Evolutionary conservation across 2,329 filamentous ascomycete species (phyloP).

Genomic region (Nemania sp.): DNA sequence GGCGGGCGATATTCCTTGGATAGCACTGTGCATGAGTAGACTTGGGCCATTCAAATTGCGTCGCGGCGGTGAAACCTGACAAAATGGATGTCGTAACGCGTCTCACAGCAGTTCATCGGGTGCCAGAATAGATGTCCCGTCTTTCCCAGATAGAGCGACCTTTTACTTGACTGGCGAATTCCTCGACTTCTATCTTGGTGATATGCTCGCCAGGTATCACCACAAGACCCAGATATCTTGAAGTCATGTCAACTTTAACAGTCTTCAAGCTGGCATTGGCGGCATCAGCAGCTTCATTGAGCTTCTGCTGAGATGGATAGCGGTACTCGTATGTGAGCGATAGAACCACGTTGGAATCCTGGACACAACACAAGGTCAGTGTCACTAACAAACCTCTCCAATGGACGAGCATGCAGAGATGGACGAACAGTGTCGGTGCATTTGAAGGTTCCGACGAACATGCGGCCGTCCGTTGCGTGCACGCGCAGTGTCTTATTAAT

Average conservation of each 20-base stretch:
- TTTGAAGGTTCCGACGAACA: conserved; percentile 90
- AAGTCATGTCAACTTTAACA: conserved; percentile 73
- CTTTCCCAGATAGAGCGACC: conserved; percentile 33
- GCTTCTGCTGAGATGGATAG: conserved; percentile 61
- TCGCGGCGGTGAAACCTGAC: neutral
- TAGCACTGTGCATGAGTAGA: neutral
- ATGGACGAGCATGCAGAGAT: neutral
- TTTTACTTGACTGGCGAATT: conserved; percentile 62
- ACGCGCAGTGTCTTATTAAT: conserved; percentile 80
- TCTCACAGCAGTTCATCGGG: neutral
- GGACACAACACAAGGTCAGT: conserved; percentile 4
- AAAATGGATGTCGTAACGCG: neutral
- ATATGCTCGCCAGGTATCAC: conserved; percentile 88
- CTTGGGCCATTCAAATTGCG: neutral
- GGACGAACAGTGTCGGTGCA: conserved; percentile 81
- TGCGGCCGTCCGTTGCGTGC: conserved; percentile 77
- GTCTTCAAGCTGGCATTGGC: conserved; percentile 43
- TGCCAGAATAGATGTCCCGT: conserved; percentile 27
- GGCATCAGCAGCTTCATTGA: conserved; percentile 43
- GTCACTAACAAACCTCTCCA: neutral
- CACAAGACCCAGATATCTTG: conserved; percentile 84
- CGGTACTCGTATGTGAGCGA: conserved; percentile 88
- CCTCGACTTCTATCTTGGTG: conserved; percentile 84
- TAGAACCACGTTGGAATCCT: conserved; percentile 90
- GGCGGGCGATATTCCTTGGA: too few species aligned